Base-by-base conservation (phyloP, 1,139 yeast genomes). In the Pichia norvegensis region DNA sequence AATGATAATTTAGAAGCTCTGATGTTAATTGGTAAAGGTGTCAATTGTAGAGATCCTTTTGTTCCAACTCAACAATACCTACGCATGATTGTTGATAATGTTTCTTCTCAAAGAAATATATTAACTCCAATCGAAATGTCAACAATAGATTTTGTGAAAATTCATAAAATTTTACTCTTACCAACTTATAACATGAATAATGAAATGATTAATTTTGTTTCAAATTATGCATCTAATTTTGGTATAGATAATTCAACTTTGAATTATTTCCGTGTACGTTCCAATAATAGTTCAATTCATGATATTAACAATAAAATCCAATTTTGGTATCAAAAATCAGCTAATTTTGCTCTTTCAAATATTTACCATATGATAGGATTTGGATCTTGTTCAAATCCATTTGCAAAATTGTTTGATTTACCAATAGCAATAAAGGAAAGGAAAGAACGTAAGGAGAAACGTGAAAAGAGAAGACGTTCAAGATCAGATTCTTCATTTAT, bases 1-100 rank as follows among this genome's bases (percentile, higher is more conserved):
- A 84, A 79, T 61, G 88, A 84, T 60, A 82, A 83, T 54, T 65
- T 84, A 53, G 90, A 83, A 62, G 90, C 92, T 1, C 73, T 84
- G 52, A 87, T 81, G 45, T 81, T 83, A 54, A 75, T 84, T 35
- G 90, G 92, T 13, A 84, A 83, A 61, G 76, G 85, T 38, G 90
- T 84, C 10, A 75, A 79, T 47, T 83, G 90, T 57, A 76, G 84
- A 51, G 92, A 84, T 60, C 87, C 90, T 8, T 84, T 84, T 64
- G 87, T 82, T 6, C 94, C 94, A 29, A 82, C 92, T 4, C 81
- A 77, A 48, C 88, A 82, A 56, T 84, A 84, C 58, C 70, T 84
- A 61, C 72, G 83, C 55, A 70, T 83, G 64, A 88, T 84, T 31
- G 85, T 84, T 47, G 92, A 83, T 55, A 83, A 83, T 57, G 84